Evolutionary conservation across 1,139 yeast species (phyloP).

Genomic region (Lodderomyces theae): DNA sequence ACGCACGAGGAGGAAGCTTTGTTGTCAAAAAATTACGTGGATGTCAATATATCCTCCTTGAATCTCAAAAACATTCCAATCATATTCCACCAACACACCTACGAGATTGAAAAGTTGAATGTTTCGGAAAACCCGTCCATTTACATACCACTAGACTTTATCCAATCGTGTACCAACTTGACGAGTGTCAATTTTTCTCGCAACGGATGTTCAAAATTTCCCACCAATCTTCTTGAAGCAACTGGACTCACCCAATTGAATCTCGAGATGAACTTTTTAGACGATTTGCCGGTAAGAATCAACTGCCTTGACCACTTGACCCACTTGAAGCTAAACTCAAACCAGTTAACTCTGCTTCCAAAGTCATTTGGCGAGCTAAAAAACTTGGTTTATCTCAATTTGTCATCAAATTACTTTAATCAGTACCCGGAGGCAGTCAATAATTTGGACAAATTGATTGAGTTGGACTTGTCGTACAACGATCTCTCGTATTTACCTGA

Average conservation of each 20-base stretch:
- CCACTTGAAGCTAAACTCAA: conserved; percentile 63
- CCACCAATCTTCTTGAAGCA: conserved; percentile 69
- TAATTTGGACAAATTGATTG: conserved; percentile 55
- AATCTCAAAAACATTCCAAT: conserved; percentile 84
- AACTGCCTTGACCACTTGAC: conserved; percentile 54
- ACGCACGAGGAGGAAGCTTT: conserved; percentile 65
- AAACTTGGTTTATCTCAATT: conserved; percentile 59
- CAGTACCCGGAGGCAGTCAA: conserved; percentile 70
- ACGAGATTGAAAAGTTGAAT: conserved; percentile 78
- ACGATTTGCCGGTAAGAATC: conserved; percentile 57
- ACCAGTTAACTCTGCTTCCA: conserved; percentile 69
- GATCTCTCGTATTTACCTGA: conserved; percentile 59
- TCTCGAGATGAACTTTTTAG: conserved; percentile 74
- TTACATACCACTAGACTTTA: conserved; percentile 77
- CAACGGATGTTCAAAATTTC: conserved; percentile 74
- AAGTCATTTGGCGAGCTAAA: conserved; percentile 54
- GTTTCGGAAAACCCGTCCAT: conserved; percentile 88
- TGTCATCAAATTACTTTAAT: conserved; percentile 77
- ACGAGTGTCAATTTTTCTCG: conserved; percentile 65
- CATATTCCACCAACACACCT: conserved; percentile 74
- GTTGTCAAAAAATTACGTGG: conserved; percentile 64
- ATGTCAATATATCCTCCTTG: conserved; percentile 72
- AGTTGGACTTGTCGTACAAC: conserved; percentile 82
- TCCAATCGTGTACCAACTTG: conserved; percentile 76
- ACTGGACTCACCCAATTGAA: conserved; percentile 66